Base-by-base conservation (phyloP, 768 basidiomycete species). In the Auriscalpium microsporum region DNA sequence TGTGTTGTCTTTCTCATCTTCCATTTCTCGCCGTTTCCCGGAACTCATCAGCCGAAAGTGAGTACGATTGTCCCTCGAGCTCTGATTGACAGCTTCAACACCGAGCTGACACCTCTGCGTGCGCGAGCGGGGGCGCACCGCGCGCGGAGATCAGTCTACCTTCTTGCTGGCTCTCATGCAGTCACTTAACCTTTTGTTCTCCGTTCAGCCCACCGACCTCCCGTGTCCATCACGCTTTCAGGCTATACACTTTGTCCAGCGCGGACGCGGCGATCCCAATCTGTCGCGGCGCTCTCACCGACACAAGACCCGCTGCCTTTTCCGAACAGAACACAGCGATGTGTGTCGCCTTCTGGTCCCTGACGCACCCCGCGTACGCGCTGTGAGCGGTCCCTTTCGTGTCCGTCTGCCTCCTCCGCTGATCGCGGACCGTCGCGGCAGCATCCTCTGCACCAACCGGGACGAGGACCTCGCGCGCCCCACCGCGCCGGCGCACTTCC, bases 331-430 rank as follows among this genome's bases (percentile, higher is more conserved):
- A 91, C 28, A 28, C 28, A 28, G 7, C 2, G 28, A 28, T 91
- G 90, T 92, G 90, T 67, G 79, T 91, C 59, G 86, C 76, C 37
- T 77, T 89, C 64, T 91, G 85, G 82, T 78, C 86, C 53, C 75
- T 90, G 3, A 80, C 87, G 50, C 84, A 87, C 64, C 81, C 83
- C 28, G 81, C 84, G 47, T 92, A 90, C 65, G 82, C 88, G 10
- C 77, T 92, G 90, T 90, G 70, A 72, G 84, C 75, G 28, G 21
- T 37, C 19, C 33, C 51, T 54, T 52, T 46, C 35, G 34, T 49
- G 44, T 36, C 48, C 34, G 21, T 40, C n/a, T 42, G 2, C 48
- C 17, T 35, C 28, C 19, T 6, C 55, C 14, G 37, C 56, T 54
- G 47, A 59, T 46, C 47, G 45, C 55, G 48, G 53, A 40, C 40